phyloP scores from a whole-genome alignment of 1,284 basidiomycete species.

The Ganoderma lucidum region DNA sequence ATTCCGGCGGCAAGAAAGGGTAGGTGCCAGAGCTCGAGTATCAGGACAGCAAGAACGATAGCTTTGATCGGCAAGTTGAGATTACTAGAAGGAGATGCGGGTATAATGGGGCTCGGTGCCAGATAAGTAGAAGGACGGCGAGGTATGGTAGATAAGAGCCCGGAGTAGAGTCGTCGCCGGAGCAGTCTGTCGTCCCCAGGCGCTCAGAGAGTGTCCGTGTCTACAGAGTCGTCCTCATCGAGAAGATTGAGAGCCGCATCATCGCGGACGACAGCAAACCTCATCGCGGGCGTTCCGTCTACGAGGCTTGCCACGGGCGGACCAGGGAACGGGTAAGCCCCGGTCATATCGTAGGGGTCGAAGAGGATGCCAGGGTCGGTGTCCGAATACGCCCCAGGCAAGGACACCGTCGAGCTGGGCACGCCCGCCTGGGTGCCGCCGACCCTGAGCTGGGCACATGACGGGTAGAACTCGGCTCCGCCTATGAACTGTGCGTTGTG shows the following conservation, averaged over 20 bases:
- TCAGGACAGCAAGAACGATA: not conserved
- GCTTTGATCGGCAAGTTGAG: not conserved
- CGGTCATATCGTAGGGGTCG: constrained; percentile 39
- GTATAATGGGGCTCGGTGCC: not conserved
- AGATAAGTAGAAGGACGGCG: not conserved
- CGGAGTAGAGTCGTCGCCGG: not conserved
- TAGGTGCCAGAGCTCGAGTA: not conserved
- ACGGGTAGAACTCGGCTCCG: constrained; percentile 77
- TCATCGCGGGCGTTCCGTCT: not conserved
- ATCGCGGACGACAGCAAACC: not conserved
- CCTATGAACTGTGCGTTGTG: constrained; percentile 58
- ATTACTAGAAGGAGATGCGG: not conserved
- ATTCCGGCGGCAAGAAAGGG: not conserved
- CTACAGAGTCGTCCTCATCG: not conserved
- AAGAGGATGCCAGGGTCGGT: constrained; percentile 66
- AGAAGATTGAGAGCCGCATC: not conserved
- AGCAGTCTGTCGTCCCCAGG: not conserved
- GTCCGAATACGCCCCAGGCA: constrained; percentile 73
- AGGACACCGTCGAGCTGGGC: constrained; percentile 54
- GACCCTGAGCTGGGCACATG: constrained; percentile 67
- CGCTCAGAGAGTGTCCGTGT: not conserved
- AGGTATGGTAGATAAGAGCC: not conserved
- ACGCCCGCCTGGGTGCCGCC: constrained; percentile 56
- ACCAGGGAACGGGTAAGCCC: constrained; percentile 48
- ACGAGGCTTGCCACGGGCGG: constrained; percentile 42